Base-by-base conservation (phyloP, 768 basidiomycete genomes). In the Tephrocybe sp. region DNA sequence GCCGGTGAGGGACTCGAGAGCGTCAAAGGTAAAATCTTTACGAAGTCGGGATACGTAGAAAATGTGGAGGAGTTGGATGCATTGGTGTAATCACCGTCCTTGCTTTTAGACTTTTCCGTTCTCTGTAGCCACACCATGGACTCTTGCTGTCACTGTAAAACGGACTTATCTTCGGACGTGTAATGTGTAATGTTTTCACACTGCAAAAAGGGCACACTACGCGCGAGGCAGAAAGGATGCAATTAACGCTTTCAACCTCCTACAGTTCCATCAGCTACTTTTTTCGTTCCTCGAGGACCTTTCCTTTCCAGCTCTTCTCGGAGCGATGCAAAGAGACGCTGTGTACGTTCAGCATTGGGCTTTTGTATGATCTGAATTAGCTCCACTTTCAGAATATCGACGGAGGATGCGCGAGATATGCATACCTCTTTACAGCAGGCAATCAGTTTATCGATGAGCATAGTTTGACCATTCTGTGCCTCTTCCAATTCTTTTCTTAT, bases 1-100 rank as follows among this genome's bases (percentile, higher is more conserved):
- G 86, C 88, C 18, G 97, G 97, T 13, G 97, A 99, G 66, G 95
- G 93, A 1, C 69, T 98, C 52, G 84, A 88, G 59, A 70, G 66
- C 41, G 76, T 89, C 41, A 84, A 83, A 66, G 94, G 92, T 38
- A 86, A 86, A 73, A 79, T 68, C 23, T 87, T 93, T 66, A 77
- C 77, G 39, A 88, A 79, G 64, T 88, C 87, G 13, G 92, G 91
- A 9, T 63, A 80, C 29, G 85, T 85, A 15, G 79, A 73, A 60
- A 69, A 69, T 16, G 57, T 86, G 25, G 86, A 85, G 61, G 88
- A 89, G 61, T 69, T 94, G 54, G 88, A 91, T 57, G 79, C 73
- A 46, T 70, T 92, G 57, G 67, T 42, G 23, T 58, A 48, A 54
- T 37, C 13, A 23, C 11, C 6, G 5, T n/a, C 25, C 19, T 42